phyloP scores from a whole-genome alignment of 306 rosid species.

The Heteromeles arbutifolia region DNA sequence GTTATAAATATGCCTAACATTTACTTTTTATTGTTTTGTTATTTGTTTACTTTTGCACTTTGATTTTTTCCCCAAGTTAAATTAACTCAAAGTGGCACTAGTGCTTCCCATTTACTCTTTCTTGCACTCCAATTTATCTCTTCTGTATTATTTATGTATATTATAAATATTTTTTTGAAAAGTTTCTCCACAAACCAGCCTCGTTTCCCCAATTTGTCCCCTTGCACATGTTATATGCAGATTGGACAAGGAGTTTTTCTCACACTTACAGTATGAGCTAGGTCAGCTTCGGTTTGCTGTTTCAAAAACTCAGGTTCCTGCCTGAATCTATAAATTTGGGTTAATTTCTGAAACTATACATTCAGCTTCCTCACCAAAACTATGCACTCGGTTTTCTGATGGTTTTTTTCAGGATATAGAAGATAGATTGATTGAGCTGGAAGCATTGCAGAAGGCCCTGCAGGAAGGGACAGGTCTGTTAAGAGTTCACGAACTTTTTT shows the following conservation, averaged over 20 bases:
- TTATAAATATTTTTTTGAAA: not conserved
- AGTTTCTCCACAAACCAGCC: not conserved
- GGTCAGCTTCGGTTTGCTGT: conserved; percentile 87
- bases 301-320: conserved; percentile 64
- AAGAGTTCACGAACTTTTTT: not conserved
- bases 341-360: not conserved
- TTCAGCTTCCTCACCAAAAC: conserved; percentile 29
- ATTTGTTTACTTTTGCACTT: not conserved
- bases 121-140: no score
- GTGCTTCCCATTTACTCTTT: no score
- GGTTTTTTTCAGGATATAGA: conserved; percentile 52
- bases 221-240: conserved; percentile 36
- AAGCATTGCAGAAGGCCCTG: conserved; percentile 85
- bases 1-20: not conserved
- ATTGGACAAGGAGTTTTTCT: conserved; percentile 59
- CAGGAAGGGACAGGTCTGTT: conserved; percentile 79
- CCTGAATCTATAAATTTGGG: conserved; percentile 6
- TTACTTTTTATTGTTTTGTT: not conserved
- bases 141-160: not conserved
- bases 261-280: conserved; percentile 54
- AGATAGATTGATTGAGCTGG: conserved; percentile 77
- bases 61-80: no score
- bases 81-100: no score
- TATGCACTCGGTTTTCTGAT: conserved; percentile 9
- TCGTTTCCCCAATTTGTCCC: not conserved